Percentiles rank a stretch among this genome's conserved stretches.
phyloP scores from a whole-genome alignment of 208 protist genomes.

The Acanthamoeba lenticulata region DNA sequence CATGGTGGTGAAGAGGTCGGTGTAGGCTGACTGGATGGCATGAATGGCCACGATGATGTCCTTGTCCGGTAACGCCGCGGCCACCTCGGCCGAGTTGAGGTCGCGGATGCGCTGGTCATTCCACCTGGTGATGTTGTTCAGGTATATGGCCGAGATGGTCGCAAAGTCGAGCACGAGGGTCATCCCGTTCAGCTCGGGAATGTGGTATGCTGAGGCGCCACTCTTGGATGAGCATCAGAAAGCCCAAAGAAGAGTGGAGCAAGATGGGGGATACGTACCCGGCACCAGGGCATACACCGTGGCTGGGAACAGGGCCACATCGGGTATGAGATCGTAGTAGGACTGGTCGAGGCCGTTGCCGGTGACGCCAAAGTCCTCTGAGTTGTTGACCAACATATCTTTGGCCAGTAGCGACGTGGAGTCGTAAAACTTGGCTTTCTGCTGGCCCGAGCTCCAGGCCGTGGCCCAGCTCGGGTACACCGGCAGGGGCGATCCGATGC shows the following conservation, averaged over 20 bases:
- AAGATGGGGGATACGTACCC: background rate
- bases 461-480: background rate
- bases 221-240: background rate
- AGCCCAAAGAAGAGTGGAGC: background rate
- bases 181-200: background rate
- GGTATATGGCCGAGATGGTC: background rate
- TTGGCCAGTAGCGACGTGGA: background rate
- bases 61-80: background rate
- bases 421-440: background rate
- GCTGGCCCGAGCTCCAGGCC: background rate
- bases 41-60: background rate
- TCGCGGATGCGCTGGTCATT: background rate
- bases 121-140: background rate
- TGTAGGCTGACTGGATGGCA: background rate
- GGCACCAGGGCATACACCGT: background rate
- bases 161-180: background rate
- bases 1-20: constrained; percentile 6
- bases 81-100: background rate
- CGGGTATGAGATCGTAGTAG: background rate
- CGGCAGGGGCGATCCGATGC: background rate
- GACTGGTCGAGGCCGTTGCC: background rate
- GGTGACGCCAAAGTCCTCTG: background rate
- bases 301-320: background rate
- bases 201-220: background rate
- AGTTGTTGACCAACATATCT: background rate